Evolutionary conservation across 2,329 filamentous ascomycete species (phyloP).

Genomic region (Plenodomus tracheiphilus): DNA sequence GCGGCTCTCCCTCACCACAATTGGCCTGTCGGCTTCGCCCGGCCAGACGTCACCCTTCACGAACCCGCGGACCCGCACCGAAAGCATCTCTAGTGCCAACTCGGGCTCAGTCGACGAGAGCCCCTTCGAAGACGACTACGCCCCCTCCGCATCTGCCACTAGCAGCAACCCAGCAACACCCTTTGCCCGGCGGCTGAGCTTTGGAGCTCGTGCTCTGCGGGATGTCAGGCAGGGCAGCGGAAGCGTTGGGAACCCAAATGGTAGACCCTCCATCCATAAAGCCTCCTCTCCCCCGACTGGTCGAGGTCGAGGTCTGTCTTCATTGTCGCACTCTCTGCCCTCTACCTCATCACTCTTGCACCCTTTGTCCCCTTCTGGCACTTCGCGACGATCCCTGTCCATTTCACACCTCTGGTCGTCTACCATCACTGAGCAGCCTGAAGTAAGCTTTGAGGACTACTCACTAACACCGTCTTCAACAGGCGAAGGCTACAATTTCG

Average conservation of each 20-base stretch:
- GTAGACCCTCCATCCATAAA: constrained; percentile 60
- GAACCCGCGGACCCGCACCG: constrained; percentile 46
- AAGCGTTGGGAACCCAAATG: constrained; percentile 61
- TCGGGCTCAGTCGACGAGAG: constrained; percentile 54
- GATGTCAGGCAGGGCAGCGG: constrained; percentile 63
- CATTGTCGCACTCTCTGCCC: constrained; percentile 43
- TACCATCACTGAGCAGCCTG: constrained; percentile 37
- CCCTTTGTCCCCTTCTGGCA: constrained; percentile 23
- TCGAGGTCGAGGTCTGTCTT: constrained; percentile 63
- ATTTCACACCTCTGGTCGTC: constrained; percentile 31
- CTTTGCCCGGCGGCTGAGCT: constrained; percentile 84
- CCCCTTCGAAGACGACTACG: constrained; percentile 59
- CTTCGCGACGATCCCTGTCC: constrained; percentile 28
- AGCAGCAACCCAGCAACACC: constrained; percentile 70
- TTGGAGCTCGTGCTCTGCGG: constrained; percentile 78
- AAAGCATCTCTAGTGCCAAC: constrained; percentile 54
- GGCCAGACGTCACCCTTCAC: constrained; percentile 49
- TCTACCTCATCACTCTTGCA: constrained; percentile 28
- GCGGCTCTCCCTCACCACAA: constrained; percentile 54
- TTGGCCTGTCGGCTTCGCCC: constrained; percentile 51
- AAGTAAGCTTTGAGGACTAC: constrained; percentile 49
- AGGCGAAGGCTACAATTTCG: constrained; percentile 97
- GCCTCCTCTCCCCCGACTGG: constrained; percentile 56
- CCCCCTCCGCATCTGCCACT: constrained; percentile 54
- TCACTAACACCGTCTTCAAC: constrained; percentile 66